Percentiles rank a stretch among this genome's conserved stretches.
Conservation (phyloP, 2,329 filamentous ascomycete genomes). For the Gnomoniopsis smithogilvyi region DNA sequence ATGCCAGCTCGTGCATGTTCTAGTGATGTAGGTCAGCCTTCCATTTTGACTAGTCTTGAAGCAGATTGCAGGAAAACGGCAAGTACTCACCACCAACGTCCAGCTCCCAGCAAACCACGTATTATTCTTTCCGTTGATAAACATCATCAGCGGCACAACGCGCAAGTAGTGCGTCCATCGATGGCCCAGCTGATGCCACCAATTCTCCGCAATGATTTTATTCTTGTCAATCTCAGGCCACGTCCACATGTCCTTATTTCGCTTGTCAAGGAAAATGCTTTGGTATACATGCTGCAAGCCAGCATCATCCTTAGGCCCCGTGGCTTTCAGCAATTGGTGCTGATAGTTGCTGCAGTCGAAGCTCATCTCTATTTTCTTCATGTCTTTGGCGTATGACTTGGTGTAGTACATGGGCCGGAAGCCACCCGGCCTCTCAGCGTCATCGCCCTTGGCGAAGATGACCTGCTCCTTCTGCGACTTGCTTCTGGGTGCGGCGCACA, state of each 20-base stretch:
- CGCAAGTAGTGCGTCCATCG: constrained; percentile 61
- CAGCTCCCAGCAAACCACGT: constrained; percentile 65
- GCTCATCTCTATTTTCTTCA: constrained; percentile 62
- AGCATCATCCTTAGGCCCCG: constrained; percentile 15
- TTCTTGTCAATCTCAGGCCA: constrained; percentile 54
- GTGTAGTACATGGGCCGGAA: constrained; percentile 67
- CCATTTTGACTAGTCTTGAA: constrained; percentile 25
- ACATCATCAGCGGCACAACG: constrained; percentile 70
- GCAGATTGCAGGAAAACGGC: neutral
- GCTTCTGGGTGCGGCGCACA: constrained; percentile 45
- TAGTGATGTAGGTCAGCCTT: constrained; percentile 21
- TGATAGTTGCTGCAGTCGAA: constrained; percentile 78
- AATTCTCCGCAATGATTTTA: constrained; percentile 61
- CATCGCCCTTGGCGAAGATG: constrained; percentile 38
- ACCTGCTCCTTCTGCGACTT: constrained; percentile 37
- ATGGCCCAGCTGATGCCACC: constrained; percentile 68
- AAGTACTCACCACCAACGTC: constrained; percentile 59
- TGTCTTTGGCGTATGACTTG: constrained; percentile 54
- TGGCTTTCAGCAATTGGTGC: constrained; percentile 57
- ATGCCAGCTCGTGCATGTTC: constrained; percentile 69
- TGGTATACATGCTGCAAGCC: constrained; percentile 66
- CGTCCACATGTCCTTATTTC: constrained; percentile 54
- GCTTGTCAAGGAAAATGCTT: constrained; percentile 63
- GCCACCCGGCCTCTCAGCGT: constrained; percentile 50
- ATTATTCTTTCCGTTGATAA: constrained; percentile 61